Evolutionary conservation across 371 early-diverging fungal species (phyloP), one percentile per base, ranked within the genome.

Genomic region (Mortierella sp.): DNA sequence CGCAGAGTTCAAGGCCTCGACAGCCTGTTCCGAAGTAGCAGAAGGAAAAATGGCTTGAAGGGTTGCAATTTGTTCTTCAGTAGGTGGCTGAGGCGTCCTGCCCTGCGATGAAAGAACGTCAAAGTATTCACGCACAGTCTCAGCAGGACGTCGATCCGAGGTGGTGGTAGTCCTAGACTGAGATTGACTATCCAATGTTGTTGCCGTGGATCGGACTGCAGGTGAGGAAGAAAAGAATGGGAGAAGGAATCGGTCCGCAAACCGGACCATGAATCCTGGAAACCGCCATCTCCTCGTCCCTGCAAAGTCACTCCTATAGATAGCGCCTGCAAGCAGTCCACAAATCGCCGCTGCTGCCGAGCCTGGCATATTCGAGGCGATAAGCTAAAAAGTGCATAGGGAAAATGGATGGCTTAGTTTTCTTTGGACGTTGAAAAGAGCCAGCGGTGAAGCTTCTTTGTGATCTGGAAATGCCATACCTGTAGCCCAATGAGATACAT

Each of bases 221-320:
- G 86, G 88, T 12, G 86, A 68, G 11, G 87, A 84, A 3, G 83
- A 81, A 7, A 85, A 65, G 1, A 80, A 63, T 0, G 86, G 85
- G 19, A 81, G 58, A 14, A 87, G 29, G 25, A 83, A 82, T n/a
- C 75, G 75, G 21, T 68, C 50, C 0, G 83, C 83, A 1, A 84
- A 50, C 0, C 28, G 58, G n/a, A 74, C 72, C 1, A 87, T 14
- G 0, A 70, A 19, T 7, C 23, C 19, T 12, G 92, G 91, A 59
- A 92, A 86, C 51, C 92, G 85, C 90, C 90, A 92, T 26, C 81
- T 73, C 62, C 86, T 85, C 11, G 91, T 84, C n/a, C 87, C 85
- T 4, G 83, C 85, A 60, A 89, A 63, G 66, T 91, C 86, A 2
- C 87, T 82, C 62, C 86, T 71, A 73, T 90, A 92, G 14, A 92